Evolutionary conservation across 345 rosid genomes (phyloP).

Genomic region (Eucalyptus marginata): DNA sequence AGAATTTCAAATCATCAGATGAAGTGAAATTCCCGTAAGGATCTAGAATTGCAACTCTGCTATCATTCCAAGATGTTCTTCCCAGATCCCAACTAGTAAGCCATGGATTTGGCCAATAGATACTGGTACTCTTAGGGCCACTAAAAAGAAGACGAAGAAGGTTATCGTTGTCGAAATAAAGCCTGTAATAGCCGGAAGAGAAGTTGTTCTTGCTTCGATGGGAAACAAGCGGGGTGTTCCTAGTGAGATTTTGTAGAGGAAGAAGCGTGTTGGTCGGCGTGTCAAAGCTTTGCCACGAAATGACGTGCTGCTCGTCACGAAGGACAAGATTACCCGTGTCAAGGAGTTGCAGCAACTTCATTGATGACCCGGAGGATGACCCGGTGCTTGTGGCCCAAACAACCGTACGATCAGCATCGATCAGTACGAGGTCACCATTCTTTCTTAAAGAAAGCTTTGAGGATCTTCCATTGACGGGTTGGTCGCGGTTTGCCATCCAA

Average conservation of each 20-base stretch:
- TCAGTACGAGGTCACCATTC: too few relatives aligned
- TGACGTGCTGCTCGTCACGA: not conserved
- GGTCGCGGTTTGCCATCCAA: too few relatives aligned
- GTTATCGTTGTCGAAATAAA: not conserved
- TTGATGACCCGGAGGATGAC: too few relatives aligned
- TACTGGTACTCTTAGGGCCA: not conserved
- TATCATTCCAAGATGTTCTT: not conserved
- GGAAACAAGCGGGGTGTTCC: not conserved
- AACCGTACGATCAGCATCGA: too few relatives aligned
- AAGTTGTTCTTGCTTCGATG: not conserved
- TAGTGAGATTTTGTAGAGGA: not conserved
- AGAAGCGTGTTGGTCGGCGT: not conserved
- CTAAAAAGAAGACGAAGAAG: not conserved
- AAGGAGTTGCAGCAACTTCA: too few relatives aligned
- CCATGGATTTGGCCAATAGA: not conserved
- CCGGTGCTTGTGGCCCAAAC: too few relatives aligned
- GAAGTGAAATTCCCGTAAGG: not conserved
- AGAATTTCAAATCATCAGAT: not conserved
- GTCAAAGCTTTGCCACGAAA: not conserved
- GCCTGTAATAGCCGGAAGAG: not conserved
- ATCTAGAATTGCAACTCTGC: not conserved
- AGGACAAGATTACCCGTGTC: too few relatives aligned
- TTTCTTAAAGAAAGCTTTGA: too few relatives aligned
- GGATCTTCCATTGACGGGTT: too few relatives aligned
- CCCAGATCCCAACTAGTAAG: accelerated